These are phyloP conservation scores for Silybum marianum DNA, from an alignment of 129 eudicot species.

Conservation along the genomic window DNA sequence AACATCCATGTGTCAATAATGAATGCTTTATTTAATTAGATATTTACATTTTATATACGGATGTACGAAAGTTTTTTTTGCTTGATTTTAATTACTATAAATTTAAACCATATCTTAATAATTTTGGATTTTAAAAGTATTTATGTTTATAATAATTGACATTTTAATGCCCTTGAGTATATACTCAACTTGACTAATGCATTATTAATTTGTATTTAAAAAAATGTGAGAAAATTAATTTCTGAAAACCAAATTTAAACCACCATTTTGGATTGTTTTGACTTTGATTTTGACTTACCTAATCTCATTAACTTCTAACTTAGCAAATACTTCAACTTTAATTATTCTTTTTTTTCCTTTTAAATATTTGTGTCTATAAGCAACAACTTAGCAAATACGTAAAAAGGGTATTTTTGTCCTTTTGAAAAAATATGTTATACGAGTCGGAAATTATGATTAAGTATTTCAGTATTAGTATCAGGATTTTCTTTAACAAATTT, in stretches of 20 bases:
- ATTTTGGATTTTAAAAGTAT: neutral
- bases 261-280: neutral
- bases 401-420: too few species aligned
- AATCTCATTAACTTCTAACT: neutral
- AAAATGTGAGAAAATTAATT: neutral
- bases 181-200: neutral
- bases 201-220: neutral
- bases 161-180: neutral
- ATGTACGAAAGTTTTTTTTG: neutral
- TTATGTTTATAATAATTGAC: neutral
- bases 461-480: neutral
- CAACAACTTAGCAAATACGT: neutral
- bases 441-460: too few species aligned
- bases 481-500: too few species aligned
- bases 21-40: neutral
- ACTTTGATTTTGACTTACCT: slow-evolving; percentile 1
- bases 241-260: neutral
- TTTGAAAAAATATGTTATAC: too few species aligned
- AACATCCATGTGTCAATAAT: neutral
- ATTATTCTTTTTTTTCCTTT: neutral
- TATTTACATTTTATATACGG: neutral
- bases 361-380: neutral
- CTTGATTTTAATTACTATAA: too few species aligned
- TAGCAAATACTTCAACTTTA: neutral
- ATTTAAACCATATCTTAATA: neutral